These are phyloP conservation scores for Gymnopilus junonius DNA, from an alignment of 768 basidiomycete species.

Conservation along the genomic window DNA sequence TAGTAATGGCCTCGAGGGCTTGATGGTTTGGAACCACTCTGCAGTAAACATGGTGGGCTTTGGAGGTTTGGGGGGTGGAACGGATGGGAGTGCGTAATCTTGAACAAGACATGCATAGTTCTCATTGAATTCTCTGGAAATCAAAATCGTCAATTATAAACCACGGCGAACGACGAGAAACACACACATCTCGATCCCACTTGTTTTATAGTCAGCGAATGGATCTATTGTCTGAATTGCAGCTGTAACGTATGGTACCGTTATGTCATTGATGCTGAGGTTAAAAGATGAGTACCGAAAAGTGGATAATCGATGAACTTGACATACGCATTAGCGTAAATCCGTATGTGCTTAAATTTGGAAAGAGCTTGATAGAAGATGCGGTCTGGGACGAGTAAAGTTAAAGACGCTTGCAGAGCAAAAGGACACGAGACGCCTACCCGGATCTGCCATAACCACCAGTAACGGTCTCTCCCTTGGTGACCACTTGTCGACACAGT, in stretches of 20 bases:
- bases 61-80: constrained; percentile 43
- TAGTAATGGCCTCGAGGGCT: constrained; percentile 46
- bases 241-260: constrained; percentile 84
- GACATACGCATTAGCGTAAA: constrained; percentile 83
- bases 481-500: constrained; percentile 74
- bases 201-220: constrained; percentile 57
- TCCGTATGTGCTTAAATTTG: constrained; percentile 66
- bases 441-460: constrained; percentile 81
- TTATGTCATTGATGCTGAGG: constrained; percentile 67
- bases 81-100: constrained; percentile 49
- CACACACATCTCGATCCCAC: constrained; percentile 66
- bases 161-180: not conserved
- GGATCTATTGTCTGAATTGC: constrained; percentile 72
- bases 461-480: constrained; percentile 67
- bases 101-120: constrained; percentile 62
- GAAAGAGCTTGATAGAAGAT: constrained; percentile 77
- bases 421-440: constrained; percentile 36
- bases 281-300: constrained; percentile 1
- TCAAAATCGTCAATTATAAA: not conserved
- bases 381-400: constrained; percentile 46
- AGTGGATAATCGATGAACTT: not conserved
- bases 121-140: constrained; percentile 55
- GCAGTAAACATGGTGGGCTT: constrained; percentile 44
- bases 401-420: constrained; percentile 7
- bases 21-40: constrained; percentile 49